Conservation (phyloP, 2,329 filamentous ascomycete genomes). For the Botrytis galanthina region DNA sequence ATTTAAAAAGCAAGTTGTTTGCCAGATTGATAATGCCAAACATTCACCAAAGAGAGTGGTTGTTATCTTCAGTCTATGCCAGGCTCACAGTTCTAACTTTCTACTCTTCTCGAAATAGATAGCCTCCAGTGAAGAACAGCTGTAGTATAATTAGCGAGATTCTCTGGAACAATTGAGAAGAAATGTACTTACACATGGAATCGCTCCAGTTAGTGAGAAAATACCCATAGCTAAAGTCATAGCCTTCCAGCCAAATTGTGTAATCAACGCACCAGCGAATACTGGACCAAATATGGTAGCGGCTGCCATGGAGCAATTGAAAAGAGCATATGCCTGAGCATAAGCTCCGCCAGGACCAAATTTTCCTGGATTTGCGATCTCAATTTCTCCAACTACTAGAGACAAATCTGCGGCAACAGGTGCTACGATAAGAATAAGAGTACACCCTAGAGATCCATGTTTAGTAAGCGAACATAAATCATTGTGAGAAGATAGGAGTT, state of each 20-base stretch:
- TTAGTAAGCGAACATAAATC: constrained; percentile 25
- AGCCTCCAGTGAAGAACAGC: constrained; percentile 11
- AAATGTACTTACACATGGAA: constrained; percentile 66
- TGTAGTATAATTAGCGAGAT: background rate
- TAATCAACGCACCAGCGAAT: constrained; percentile 48
- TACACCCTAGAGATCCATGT: constrained; percentile 26
- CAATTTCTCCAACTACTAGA: constrained; percentile 53
- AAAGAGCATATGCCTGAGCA: constrained; percentile 56
- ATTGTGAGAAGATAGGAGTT: background rate
- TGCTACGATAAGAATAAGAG: constrained; percentile 56
- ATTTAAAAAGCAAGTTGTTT: background rate
- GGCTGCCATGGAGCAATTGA: constrained; percentile 51
- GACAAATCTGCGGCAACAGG: constrained; percentile 69
- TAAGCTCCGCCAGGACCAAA: constrained; percentile 56
- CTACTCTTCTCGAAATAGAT: constrained; percentile 25
- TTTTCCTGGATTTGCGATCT: constrained; percentile 45
- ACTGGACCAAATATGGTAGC: constrained; percentile 52
- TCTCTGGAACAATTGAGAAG: background rate
- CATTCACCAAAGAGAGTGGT: background rate
- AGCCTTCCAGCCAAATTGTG: constrained; percentile 48
- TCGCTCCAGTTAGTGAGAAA: constrained; percentile 37
- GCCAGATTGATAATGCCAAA: background rate
- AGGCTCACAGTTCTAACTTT: background rate
- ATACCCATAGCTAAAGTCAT: constrained; percentile 51
- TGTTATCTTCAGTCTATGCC: background rate